Evolutionary conservation across 129 eudicot genomes (phyloP).

Genomic region (Gnaphalium uliginosum): DNA sequence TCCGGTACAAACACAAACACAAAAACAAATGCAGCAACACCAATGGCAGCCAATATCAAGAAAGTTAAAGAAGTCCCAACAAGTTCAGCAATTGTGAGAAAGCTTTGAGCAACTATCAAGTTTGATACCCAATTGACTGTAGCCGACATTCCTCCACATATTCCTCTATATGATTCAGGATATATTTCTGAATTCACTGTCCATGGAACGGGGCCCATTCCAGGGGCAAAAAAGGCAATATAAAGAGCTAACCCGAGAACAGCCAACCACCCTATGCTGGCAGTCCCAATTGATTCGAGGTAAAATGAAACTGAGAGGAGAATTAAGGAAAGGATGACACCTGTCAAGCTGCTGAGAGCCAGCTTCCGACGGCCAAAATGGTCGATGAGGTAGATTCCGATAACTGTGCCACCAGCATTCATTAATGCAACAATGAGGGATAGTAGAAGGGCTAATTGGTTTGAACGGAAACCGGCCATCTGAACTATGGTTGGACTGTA

Average conservation of each 20-base stretch:
- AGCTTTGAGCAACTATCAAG: conserved; percentile 78
- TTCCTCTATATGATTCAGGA: conserved; percentile 63
- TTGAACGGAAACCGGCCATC: conserved; percentile 69
- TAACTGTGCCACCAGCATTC: conserved; percentile 59
- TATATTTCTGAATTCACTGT: conserved; percentile 78
- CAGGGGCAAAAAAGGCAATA: conserved; percentile 66
- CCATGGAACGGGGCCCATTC: conserved; percentile 95
- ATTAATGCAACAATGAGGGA: conserved; percentile 68
- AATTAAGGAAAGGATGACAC: conserved; percentile 60
- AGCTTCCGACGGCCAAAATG: conserved; percentile 65
- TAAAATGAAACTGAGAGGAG: conserved; percentile 48
- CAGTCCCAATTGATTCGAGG: conserved; percentile 46
- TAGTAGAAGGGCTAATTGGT: conserved; percentile 62
- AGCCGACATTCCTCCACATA: conserved; percentile 89
- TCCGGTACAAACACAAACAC: conserved; percentile 72
- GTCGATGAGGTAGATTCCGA: conserved; percentile 72
- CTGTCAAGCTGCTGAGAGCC: conserved; percentile 54
- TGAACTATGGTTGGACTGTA: conserved; percentile 81
- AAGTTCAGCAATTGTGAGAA: conserved; percentile 72
- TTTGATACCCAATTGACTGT: conserved; percentile 94
- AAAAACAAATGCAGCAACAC: conserved; percentile 54
- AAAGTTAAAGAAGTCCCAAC: conserved; percentile 71
- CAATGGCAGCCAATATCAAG: conserved; percentile 63
- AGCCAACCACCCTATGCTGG: conserved; percentile 64
- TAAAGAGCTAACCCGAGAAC: conserved; percentile 57